Base-by-base conservation (phyloP, 495 filamentous ascomycete species). In the Hamigera avellanea region DNA sequence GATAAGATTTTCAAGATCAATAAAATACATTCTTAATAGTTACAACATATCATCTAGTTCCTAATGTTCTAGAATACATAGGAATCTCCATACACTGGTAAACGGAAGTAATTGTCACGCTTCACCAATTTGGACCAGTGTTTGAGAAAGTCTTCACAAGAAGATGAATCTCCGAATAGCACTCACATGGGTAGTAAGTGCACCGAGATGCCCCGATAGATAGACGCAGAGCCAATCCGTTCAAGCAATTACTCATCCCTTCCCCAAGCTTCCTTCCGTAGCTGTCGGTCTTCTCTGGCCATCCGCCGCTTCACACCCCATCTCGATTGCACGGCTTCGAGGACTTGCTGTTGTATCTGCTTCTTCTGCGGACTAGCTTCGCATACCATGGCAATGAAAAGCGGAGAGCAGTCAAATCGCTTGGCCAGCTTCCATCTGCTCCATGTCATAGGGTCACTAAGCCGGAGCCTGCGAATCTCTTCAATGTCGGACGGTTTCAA, bases 381-480 rank as follows among this genome's bases (percentile, higher is more conserved):
- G 30, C 62, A 68, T 26, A 69, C 64, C 56, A 69, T 61, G 8
- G 58, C 69, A 39, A 94, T 73, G 49, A 95, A 93, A 31, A 80
- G 60, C 14, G 73, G 67, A 40, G 73, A 75, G 66, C 86, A 93
- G n/a, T 74, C 70, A 57, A 81, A 95, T 42, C 73, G 76, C 49
- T 74, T 66, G 26, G 85, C 81, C 39, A 95, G 61, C 50, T 62
- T 70, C 37, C 56, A 61, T 37, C 81, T 70, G 44, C 77, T 86
- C 85, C 86, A 91, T 27, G 52, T 66, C 40, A 70, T 63, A 0
- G 84, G 83, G 56, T 93, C 80, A 35, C 56, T 54, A 16, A 54
- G 48, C 38, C 84, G 74, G 49, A 95, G 69, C 39, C 53, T 52
- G 36, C 82, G 73, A 47, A 95, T 91, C 66, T 93, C 83, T 33